phyloP scores from a whole-genome alignment of 1,139 yeast species.

The Hemisphaericaspora xylofermentans region DNA sequence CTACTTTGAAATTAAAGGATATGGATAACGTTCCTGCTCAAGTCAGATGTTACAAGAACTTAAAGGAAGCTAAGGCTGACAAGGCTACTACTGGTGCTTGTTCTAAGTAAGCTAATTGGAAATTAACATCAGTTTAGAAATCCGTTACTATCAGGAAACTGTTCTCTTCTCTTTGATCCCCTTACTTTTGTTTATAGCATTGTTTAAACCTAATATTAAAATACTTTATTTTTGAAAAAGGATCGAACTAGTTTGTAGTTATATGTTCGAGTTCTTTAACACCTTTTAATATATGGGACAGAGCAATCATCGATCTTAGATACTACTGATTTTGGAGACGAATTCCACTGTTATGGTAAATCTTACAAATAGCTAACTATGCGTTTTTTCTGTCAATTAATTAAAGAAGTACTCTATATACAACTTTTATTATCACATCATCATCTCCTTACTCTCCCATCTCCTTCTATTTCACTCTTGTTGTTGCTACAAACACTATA shows the following conservation, averaged over 20 bases:
- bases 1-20: constrained; percentile 14
- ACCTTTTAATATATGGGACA: too few relatives aligned
- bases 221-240: too few relatives aligned
- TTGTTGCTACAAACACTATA: neutral
- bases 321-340: too few relatives aligned
- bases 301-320: too few relatives aligned
- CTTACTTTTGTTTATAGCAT: too few relatives aligned
- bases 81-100: constrained; percentile 16
- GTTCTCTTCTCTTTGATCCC: too few relatives aligned
- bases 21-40: constrained; percentile 18
- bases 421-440: neutral
- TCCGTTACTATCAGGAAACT: too few relatives aligned
- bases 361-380: neutral
- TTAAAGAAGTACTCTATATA: constrained; percentile 1
- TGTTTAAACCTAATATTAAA: too few relatives aligned
- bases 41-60: constrained; percentile 16
- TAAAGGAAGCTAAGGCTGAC: constrained; percentile 11
- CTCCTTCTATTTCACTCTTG: neutral
- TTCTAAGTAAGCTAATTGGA: constrained; percentile 6
- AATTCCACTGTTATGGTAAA: too few relatives aligned
- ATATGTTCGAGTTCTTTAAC: too few relatives aligned
- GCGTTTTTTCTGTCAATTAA: constrained; percentile 5
- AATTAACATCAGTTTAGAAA: too few relatives aligned
- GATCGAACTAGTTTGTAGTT: too few relatives aligned
- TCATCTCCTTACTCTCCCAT: neutral